Evolutionary conservation across 148 eudicot species (phyloP).

Genomic region (Cornus suecica): DNA sequence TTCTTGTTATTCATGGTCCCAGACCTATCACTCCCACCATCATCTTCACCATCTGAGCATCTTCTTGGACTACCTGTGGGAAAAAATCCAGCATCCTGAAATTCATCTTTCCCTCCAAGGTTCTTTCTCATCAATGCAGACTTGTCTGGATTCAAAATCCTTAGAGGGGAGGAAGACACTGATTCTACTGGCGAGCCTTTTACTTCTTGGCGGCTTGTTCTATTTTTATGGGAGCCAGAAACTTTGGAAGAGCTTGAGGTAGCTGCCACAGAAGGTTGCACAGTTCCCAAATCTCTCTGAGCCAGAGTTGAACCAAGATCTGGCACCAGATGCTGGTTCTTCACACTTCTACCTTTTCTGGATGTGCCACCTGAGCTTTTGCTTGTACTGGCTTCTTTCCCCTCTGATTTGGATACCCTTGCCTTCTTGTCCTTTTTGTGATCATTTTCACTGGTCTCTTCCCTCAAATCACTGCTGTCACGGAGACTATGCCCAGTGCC

Average conservation of each 20-base stretch:
- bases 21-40: constrained; percentile 22
- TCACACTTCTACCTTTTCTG: constrained; percentile 36
- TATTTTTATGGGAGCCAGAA: constrained; percentile 66
- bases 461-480: constrained; percentile 25
- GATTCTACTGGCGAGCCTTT: constrained; percentile 95
- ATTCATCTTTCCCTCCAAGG: constrained; percentile 30
- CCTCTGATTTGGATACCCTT: constrained; percentile 55
- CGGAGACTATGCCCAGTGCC: constrained; percentile 11
- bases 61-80: constrained; percentile 30
- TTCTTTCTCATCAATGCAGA: constrained; percentile 27
- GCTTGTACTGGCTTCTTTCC: constrained; percentile 48
- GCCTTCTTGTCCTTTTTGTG: constrained; percentile 59
- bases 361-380: constrained; percentile 44
- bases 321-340: constrained; percentile 28
- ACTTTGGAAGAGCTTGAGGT: constrained; percentile 95
- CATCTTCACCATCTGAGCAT: constrained; percentile 38
- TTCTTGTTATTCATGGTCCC: constrained; percentile 27
- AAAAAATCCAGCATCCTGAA: constrained; percentile 24
- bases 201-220: constrained; percentile 47
- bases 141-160: constrained; percentile 48
- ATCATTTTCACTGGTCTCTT: constrained; percentile 40
- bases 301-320: constrained; percentile 17
- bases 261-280: constrained; percentile 58
- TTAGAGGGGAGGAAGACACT: constrained; percentile 90
- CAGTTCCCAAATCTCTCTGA: constrained; percentile 28